Evolutionary conservation across 371 early-diverging fungal species (phyloP), one percentile per base, ranked within the genome.

Genomic region (Mortierella sp.): DNA sequence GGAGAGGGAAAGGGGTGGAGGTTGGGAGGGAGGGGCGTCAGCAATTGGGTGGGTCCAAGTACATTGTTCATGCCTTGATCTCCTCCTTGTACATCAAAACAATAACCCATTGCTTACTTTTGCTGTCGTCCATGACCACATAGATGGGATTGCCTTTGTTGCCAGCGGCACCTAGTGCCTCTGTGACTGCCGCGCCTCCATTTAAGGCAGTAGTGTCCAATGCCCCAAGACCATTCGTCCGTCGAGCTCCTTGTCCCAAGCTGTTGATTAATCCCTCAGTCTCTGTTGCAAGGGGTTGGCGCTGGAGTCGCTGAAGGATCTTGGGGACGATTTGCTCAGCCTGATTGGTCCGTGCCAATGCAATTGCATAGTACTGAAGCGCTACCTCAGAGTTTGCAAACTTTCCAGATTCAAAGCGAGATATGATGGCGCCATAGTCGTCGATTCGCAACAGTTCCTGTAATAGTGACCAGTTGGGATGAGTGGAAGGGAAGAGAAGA

Each of bases 361-460:
- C 92, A 27, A 84, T 82, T 29, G 90, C 85, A 60, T 93, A 93
- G 46, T 82, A 82, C 57, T 89, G 90, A 79, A 89, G 81, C 22
- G 88, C 83, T 43, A 87, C 86, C 57, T 92, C 85, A 50, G 92
- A 85, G 34, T 83, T 85, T 0, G 86, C 86, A 67, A 83, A 84
- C 29, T 84, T 82, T 28, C 88, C 90, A 19, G 84, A 83, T 63
- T 92, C 94, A 69, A 92, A 87, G 22, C 93, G 84, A n/a, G 86
- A 67, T 54, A 92, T 83, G 14, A 92, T 85, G 22, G 83, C 82
- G 47, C 80, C 67, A n/a, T 87, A 87, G 63, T 87, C 85, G 57
- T 89, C 91, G 17, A 86, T 58, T 21, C 83, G 76, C 37, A 89
- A 55, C 65, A 91, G 83, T 76, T 91, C 92, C 91, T 91, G 72